Evolutionary conservation across 495 filamentous ascomycete genomes (phyloP).

Genomic region (Rhizodiscina lignyota): DNA sequence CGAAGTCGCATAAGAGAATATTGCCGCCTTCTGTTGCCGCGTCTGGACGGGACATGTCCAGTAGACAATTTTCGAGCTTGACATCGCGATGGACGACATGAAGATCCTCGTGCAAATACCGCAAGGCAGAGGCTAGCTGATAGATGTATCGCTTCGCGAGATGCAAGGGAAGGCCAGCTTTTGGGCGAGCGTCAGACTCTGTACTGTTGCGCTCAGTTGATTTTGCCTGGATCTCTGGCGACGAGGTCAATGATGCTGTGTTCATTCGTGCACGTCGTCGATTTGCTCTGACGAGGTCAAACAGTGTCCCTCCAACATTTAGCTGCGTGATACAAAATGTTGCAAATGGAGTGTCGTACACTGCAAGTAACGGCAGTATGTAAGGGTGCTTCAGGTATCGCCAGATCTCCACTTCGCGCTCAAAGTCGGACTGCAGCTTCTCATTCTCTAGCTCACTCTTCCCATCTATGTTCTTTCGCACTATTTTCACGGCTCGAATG

Average conservation of each 20-base stretch:
- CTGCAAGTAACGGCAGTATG: constrained; percentile 47
- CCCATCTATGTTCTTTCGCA: constrained; percentile 41
- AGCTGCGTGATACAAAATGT: constrained; percentile 62
- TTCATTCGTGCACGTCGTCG: constrained; percentile 15
- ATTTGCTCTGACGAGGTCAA: constrained; percentile 45
- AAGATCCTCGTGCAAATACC: constrained; percentile 60
- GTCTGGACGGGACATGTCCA: constrained; percentile 28
- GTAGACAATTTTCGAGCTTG: constrained; percentile 62
- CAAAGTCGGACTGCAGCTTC: constrained; percentile 52
- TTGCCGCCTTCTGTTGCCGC: constrained; percentile 34
- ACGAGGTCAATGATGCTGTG: neutral
- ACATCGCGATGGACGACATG: constrained; percentile 57
- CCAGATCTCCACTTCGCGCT: constrained; percentile 60
- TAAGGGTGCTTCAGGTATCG: constrained; percentile 49
- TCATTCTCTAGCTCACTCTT: constrained; percentile 49
- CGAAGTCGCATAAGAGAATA: constrained; percentile 57
- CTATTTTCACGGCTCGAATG: constrained; percentile 53
- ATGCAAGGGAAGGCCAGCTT: constrained; percentile 28
- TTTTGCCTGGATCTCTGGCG: neutral
- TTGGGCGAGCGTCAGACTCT: neutral
- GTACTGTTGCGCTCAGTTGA: neutral
- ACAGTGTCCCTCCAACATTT: constrained; percentile 52
- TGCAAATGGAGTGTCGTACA: constrained; percentile 54
- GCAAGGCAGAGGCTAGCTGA: constrained; percentile 50
- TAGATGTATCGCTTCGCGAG: constrained; percentile 47